These are phyloP conservation scores for Parietaria judaica DNA, from an alignment of 306 rosid genomes.

Conservation along the genomic window DNA sequence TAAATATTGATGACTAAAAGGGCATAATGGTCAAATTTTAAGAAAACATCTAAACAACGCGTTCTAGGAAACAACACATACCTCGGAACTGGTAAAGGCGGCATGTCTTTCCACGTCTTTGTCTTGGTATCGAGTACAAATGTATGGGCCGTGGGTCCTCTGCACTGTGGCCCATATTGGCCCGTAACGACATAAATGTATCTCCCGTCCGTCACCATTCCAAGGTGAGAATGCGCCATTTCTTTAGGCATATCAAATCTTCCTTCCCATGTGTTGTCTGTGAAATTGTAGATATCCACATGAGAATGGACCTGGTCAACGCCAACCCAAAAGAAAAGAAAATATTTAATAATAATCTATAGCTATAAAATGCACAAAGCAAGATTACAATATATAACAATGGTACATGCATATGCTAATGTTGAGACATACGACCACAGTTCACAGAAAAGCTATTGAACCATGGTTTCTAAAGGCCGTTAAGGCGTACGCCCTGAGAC, in stretches of 20 bases:
- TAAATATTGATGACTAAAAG: too few species aligned
- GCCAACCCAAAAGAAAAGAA: slow-evolving; percentile 6
- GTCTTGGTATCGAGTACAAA: slow-evolving; percentile 74
- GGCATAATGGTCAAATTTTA: background rate
- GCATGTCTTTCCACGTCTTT: slow-evolving; percentile 59
- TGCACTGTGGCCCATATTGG: slow-evolving; percentile 83
- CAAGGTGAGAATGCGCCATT: slow-evolving; percentile 87
- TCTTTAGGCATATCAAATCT: slow-evolving; percentile 64
- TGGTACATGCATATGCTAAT: too few species aligned
- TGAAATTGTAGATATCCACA: slow-evolving; percentile 64
- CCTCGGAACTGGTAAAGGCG: slow-evolving; percentile 77
- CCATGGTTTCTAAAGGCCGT: too few species aligned
- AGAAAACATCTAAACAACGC: too few species aligned
- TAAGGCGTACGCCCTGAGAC: too few species aligned
- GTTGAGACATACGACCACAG: too few species aligned
- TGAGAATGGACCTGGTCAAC: slow-evolving; percentile 69
- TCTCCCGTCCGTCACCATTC: slow-evolving; percentile 80
- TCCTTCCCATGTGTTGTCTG: slow-evolving; percentile 50
- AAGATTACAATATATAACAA: too few species aligned
- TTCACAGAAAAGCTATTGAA: too few species aligned
- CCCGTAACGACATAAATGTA: slow-evolving; percentile 72
- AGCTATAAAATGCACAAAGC: too few species aligned
- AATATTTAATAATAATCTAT: background rate
- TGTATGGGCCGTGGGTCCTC: slow-evolving; percentile 51
- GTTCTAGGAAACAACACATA: background rate